Percentiles rank a stretch among this genome's conserved stretches.
Evolutionary conservation across 192 early-diverging fungal genomes (phyloP).

Genomic region (Hyaloraphidium curvatum): DNA sequence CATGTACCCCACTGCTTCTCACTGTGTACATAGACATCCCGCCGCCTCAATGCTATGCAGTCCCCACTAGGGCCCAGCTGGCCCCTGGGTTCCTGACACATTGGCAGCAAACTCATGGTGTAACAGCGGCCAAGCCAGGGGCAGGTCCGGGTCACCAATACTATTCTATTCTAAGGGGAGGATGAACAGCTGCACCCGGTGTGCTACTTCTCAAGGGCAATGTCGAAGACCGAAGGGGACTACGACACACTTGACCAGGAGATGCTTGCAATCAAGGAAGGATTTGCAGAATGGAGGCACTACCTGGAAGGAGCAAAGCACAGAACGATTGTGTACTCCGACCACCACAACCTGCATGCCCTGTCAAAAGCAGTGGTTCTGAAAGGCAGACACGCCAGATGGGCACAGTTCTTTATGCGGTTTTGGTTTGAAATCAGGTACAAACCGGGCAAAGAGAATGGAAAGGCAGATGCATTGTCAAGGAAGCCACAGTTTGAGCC

Average conservation of each 20-base stretch:
- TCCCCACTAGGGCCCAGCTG: no score
- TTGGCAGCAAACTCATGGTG: no score
- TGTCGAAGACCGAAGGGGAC: constrained; percentile 14
- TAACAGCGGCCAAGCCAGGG: no score
- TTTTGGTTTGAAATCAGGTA: constrained; percentile 11
- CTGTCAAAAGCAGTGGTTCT: constrained; percentile 11
- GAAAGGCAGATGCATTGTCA: constrained; percentile 15
- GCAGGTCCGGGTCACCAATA: no score
- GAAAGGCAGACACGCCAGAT: constrained; percentile 15
- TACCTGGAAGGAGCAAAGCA: constrained; percentile 12
- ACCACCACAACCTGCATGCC: constrained; percentile 22
- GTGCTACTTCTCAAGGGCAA: no score
- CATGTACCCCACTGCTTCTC: no score
- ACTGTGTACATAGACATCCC: no score
- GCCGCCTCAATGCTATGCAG: no score
- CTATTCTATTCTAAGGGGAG: no score
- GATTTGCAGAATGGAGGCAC: constrained; percentile 16
- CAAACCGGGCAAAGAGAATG: constrained; percentile 11
- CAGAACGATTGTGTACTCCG: constrained; percentile 14
- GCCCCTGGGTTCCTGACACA: no score
- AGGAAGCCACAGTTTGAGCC: no score
- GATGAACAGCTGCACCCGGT: no score
- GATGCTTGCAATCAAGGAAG: constrained; percentile 17
- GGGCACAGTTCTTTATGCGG: constrained; percentile 11
- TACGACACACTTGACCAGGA: constrained; percentile 19